Conservation (phyloP, 768 basidiomycete species). For the Hortiboletus flavorubellus region DNA sequence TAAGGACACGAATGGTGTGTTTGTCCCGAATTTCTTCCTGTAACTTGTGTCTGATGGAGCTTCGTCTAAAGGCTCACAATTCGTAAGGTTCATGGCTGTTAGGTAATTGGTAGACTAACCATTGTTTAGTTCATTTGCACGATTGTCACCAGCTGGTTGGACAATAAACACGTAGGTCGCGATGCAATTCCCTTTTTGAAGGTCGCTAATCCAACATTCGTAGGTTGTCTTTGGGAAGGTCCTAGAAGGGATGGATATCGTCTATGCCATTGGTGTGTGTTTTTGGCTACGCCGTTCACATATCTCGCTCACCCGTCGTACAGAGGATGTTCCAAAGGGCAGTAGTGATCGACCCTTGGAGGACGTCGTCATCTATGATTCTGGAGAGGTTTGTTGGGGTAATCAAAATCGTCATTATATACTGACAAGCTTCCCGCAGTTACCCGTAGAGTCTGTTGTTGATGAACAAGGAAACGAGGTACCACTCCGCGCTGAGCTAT, state of each 20-base stretch:
- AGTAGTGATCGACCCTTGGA: slow-evolving; percentile 67
- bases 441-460: slow-evolving; percentile 48
- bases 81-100: slow-evolving; percentile 47
- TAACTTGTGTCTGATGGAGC: background rate
- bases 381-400: slow-evolving; percentile 70
- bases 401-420: slow-evolving; percentile 9
- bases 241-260: slow-evolving; percentile 88
- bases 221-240: slow-evolving; percentile 94
- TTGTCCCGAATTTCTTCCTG: background rate
- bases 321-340: slow-evolving; percentile 76
- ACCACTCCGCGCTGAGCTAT: slow-evolving; percentile 94
- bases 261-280: slow-evolving; percentile 67
- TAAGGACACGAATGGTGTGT: slow-evolving; percentile 85
- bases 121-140: slow-evolving; percentile 84
- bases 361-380: slow-evolving; percentile 77
- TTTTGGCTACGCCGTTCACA: background rate
- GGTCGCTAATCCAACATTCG: slow-evolving; percentile 9
- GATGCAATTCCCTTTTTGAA: background rate
- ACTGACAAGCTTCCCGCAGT: slow-evolving; percentile 33
- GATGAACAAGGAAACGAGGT: slow-evolving; percentile 81
- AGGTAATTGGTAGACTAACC: background rate
- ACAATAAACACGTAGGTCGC: slow-evolving; percentile 74
- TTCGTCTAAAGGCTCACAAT: slow-evolving; percentile 73
- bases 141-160: slow-evolving; percentile 82
- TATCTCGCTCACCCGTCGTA: slow-evolving; percentile 8